Evolutionary conservation across 2,329 filamentous ascomycete species (phyloP), one percentile per base, ranked within the genome.

Genomic region (Penicillium freii): DNA sequence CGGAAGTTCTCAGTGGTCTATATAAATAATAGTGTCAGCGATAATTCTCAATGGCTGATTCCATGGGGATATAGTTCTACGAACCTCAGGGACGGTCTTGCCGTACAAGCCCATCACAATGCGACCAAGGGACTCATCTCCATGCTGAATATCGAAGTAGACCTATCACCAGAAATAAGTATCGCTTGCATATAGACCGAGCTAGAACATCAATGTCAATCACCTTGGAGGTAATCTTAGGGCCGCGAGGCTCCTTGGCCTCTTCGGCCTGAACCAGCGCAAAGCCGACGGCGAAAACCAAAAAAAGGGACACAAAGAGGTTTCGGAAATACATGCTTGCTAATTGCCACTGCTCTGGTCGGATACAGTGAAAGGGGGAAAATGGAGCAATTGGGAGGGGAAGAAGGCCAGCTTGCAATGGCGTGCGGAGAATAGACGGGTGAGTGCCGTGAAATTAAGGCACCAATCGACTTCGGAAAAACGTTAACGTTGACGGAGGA

Each of bases 181-280:
- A 55, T 43, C n/a, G 27, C 23, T 17, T 21, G n/a, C 29, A 34
- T 33, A 29, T 44, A 34, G 33, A 36, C 19, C 25, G 11, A 29
- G 27, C 21, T n/a, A 15, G 25, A 29, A 40, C 17, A 47, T 45
- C 39, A 33, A 19, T 19, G 64, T 54, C 72, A 38, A 67, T 58
- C 73, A 84, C 91, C 86, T 96, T 96, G 83, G 90, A 83, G 70
- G 92, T 97, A 81, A 97, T 93, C 86, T 94, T 95, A 62, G 91
- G 93, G 46, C 94, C 93, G 55, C 73, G 72, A 48, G 72, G 66
- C 58, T 71, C 63, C 81, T 81, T 81, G 54, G 90, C 89, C 67
- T 89, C 86, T 59, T 84, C 86, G 34, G 85, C 84, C 77, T 91
- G 87, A 66, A 88, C 83, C 73, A 96, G 86, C 54, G 70, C 72